Evolutionary conservation across 441 rosid genomes (phyloP).

Genomic region (Metrosideros polymorpha): DNA sequence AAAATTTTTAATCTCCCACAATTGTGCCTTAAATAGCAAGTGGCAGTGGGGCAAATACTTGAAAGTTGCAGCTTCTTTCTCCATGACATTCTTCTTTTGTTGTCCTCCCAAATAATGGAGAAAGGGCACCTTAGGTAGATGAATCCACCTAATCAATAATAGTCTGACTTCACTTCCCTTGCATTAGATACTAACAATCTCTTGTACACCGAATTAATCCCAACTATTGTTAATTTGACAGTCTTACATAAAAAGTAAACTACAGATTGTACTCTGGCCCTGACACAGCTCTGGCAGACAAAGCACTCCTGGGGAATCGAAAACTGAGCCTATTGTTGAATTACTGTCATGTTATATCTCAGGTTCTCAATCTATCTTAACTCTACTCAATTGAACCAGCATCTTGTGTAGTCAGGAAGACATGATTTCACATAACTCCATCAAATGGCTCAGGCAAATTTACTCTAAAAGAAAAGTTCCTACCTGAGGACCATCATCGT

Average conservation of each 20-base stretch:
- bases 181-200: background rate
- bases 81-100: background rate
- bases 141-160: background rate
- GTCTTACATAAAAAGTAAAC: background rate
- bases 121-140: background rate
- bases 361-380: background rate
- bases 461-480: background rate
- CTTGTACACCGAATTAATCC: background rate
- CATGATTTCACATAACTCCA: background rate
- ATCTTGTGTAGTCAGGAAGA: background rate
- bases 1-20: background rate
- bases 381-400: background rate
- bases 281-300: background rate
- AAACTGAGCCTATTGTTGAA: background rate
- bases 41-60: background rate
- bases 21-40: background rate
- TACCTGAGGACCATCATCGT: constrained; percentile 96
- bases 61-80: background rate
- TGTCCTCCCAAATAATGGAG: background rate
- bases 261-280: background rate
- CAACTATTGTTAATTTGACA: background rate
- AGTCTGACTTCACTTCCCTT: background rate
- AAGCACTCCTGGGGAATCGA: background rate
- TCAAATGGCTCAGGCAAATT: background rate
- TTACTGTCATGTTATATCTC: background rate